These are phyloP conservation scores for Lachnellula cervina DNA, from an alignment of 2,329 filamentous ascomycete species.

Conservation along the genomic window DNA sequence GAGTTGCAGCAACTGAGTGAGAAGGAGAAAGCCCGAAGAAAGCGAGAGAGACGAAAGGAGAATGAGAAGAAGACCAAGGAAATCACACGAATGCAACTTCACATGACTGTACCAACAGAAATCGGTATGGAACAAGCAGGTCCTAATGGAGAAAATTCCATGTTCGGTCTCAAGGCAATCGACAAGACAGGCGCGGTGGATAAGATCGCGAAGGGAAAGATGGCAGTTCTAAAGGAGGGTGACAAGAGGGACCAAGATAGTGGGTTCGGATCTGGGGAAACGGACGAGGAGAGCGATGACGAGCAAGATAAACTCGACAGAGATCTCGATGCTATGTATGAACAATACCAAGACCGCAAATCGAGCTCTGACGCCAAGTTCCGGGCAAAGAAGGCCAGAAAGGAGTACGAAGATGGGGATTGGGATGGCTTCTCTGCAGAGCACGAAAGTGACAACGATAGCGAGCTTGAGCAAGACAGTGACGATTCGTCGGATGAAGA, in stretches of 20 bases:
- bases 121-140: slow-evolving; percentile 88
- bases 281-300: slow-evolving; percentile 63
- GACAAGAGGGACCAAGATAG: slow-evolving; percentile 57
- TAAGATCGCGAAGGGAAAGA: slow-evolving; percentile 71
- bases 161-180: slow-evolving; percentile 79
- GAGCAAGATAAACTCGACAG: slow-evolving; percentile 78
- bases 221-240: slow-evolving; percentile 60
- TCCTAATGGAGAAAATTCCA: slow-evolving; percentile 71
- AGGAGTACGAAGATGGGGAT: slow-evolving; percentile 77
- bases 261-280: slow-evolving; percentile 50
- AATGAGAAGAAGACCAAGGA: slow-evolving; percentile 95
- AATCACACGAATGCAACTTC: slow-evolving; percentile 91
- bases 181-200: slow-evolving; percentile 69
- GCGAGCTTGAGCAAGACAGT: slow-evolving; percentile 55
- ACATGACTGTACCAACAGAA: slow-evolving; percentile 94
- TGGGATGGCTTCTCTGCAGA: slow-evolving; percentile 83
- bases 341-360: slow-evolving; percentile 75
- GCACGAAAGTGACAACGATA: slow-evolving; percentile 53
- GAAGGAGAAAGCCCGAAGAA: slow-evolving; percentile 68
- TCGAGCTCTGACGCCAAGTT: slow-evolving; percentile 80
- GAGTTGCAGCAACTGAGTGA: slow-evolving; percentile 81
- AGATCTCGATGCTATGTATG: slow-evolving; percentile 84
- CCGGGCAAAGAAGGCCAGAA: slow-evolving; percentile 81
- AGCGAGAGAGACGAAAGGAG: slow-evolving; percentile 77
- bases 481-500: slow-evolving; percentile 56